Percentiles rank a stretch among this genome's conserved stretches.
These are phyloP conservation scores for Stromatinia cepivora DNA, from an alignment of 2,329 filamentous ascomycete genomes.

Conservation along the genomic window DNA sequence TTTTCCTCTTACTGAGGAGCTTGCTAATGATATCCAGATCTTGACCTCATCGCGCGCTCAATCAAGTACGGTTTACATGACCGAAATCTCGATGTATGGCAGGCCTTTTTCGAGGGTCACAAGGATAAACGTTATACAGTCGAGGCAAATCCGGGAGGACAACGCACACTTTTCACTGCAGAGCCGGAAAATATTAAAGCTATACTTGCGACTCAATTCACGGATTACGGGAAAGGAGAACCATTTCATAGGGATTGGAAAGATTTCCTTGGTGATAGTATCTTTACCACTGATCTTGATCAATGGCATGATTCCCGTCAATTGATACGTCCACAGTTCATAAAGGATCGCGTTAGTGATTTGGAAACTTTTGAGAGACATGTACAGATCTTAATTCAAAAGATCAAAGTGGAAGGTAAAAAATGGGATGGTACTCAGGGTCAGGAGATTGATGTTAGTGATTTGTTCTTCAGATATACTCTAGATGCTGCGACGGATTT, in stretches of 20 bases:
- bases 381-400: conserved; percentile 68
- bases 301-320: conserved; percentile 80
- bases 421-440: conserved; percentile 51
- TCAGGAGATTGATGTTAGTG: conserved; percentile 65
- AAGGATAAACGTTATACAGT: conserved; percentile 53
- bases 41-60: conserved; percentile 58
- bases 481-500: conserved; percentile 87
- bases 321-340: conserved; percentile 82
- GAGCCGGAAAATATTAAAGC: conserved; percentile 92
- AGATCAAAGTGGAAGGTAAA: conserved; percentile 61
- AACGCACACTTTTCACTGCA: conserved; percentile 62
- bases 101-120: conserved; percentile 47
- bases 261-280: conserved; percentile 72
- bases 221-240: conserved; percentile 79
- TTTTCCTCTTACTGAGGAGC: background rate
- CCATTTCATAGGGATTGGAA: conserved; percentile 74
- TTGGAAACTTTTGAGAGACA: conserved; percentile 80
- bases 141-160: conserved; percentile 48
- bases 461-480: conserved; percentile 82
- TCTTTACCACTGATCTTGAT: conserved; percentile 77
- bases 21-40: conserved; percentile 47
- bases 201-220: conserved; percentile 82
- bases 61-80: conserved; percentile 42
- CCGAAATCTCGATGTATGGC: conserved; percentile 61
- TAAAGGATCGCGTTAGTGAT: conserved; percentile 80